Percentiles rank a stretch among this genome's conserved stretches.
Evolutionary conservation across 2,329 filamentous ascomycete genomes (phyloP).

Genomic region (Aspergillus hiratsukae): DNA sequence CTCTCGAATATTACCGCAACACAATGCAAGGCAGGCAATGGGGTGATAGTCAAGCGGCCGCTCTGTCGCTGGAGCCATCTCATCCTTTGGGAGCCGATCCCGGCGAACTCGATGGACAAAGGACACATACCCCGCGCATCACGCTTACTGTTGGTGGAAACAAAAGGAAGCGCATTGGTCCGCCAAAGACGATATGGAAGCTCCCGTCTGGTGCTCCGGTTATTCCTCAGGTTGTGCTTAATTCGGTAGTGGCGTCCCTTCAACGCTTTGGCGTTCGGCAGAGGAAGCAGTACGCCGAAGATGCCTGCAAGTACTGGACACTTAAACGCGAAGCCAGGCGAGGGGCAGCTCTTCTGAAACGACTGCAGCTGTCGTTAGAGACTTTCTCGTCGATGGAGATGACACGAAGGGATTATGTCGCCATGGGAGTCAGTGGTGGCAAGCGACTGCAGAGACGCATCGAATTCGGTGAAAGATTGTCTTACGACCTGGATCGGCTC

Average conservation of each 20-base stretch:
- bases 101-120: constrained; percentile 41
- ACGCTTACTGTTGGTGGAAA: constrained; percentile 54
- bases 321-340: constrained; percentile 89
- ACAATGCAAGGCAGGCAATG: constrained; percentile 86
- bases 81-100: constrained; percentile 57
- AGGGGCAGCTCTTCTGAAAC: constrained; percentile 86
- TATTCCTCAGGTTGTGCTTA: constrained; percentile 82
- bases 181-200: constrained; percentile 74
- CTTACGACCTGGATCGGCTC: constrained; percentile 68
- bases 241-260: constrained; percentile 77
- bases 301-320: constrained; percentile 97
- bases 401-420: constrained; percentile 89
- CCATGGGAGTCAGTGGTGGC: constrained; percentile 82
- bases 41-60: constrained; percentile 84
- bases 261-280: constrained; percentile 79
- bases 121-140: constrained; percentile 43
- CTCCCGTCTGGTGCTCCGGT: constrained; percentile 91
- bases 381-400: constrained; percentile 97
- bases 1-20: constrained; percentile 82
- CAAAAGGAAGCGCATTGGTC: constrained; percentile 52
- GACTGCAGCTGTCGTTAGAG: constrained; percentile 90
- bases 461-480: constrained; percentile 69
- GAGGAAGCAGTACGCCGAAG: constrained; percentile 85
- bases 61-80: constrained; percentile 71
- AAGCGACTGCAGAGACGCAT: constrained; percentile 75